These are phyloP conservation scores for Paraconiothyrium sp. DNA, from an alignment of 2,329 filamentous ascomycete genomes.

Conservation along the genomic window DNA sequence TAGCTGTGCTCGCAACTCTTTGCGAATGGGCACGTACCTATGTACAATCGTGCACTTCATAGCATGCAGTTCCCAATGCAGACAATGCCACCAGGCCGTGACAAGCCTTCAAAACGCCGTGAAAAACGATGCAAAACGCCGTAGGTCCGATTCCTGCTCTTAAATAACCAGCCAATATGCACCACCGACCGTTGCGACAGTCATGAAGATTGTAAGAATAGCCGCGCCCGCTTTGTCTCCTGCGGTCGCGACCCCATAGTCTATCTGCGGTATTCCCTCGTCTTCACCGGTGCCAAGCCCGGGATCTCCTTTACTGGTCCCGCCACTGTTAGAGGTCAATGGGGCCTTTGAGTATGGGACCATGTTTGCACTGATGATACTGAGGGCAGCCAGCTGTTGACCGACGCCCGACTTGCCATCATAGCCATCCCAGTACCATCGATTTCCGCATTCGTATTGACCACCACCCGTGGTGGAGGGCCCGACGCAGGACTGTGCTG, in stretches of 20 bases:
- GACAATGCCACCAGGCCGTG: not conserved
- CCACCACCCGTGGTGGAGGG: constrained; percentile 46
- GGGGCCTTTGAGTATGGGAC: constrained; percentile 50
- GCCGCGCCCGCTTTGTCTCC: constrained; percentile 55
- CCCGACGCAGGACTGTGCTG: constrained; percentile 64
- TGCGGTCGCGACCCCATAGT: constrained; percentile 38
- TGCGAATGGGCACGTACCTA: not conserved
- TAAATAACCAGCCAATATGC: constrained; percentile 35
- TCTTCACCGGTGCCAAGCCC: constrained; percentile 44
- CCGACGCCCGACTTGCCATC: constrained; percentile 63
- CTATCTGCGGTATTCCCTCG: constrained; percentile 34
- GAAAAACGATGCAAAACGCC: not conserved
- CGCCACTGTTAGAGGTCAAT: constrained; percentile 59
- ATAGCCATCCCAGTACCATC: constrained; percentile 52
- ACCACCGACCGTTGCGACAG: constrained; percentile 25
- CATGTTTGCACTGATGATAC: constrained; percentile 58
- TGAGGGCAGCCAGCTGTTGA: constrained; percentile 67
- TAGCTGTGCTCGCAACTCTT: constrained; percentile 1
- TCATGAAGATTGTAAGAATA: constrained; percentile 52
- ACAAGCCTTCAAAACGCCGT: constrained; percentile 4
- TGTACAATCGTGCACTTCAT: constrained; percentile 1
- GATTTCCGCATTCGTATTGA: constrained; percentile 52
- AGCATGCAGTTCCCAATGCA: constrained; percentile 8
- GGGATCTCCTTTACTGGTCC: constrained; percentile 57
- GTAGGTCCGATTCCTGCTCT: not conserved